Conservation (phyloP, 2,329 filamentous ascomycete genomes). For the Trichoderma sp. region DNA sequence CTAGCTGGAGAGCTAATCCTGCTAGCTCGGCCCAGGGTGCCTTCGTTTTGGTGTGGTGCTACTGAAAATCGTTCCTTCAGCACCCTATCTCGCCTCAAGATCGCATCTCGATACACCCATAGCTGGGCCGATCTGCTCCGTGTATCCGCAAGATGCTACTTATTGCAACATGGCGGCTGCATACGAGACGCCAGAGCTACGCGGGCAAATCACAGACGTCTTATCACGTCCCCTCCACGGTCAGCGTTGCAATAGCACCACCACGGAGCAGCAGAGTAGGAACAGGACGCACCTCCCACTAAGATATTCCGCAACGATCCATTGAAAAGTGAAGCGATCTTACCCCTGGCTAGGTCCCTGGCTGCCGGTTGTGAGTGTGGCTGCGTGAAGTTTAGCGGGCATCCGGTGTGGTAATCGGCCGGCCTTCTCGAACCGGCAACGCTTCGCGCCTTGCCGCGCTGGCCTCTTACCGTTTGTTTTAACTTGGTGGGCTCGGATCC, state of each 20-base stretch:
- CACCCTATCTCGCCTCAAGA: constrained; percentile 18
- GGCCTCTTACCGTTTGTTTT: neutral
- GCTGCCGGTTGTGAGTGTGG: constrained; percentile 17
- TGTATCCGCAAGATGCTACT: neutral
- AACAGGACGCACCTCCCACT: neutral
- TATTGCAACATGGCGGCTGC: neutral
- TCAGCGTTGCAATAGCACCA: neutral
- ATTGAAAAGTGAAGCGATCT: constrained; percentile 11
- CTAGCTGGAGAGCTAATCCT: neutral
- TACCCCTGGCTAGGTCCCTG: constrained; percentile 12
- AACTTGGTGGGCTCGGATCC: constrained; percentile 10
- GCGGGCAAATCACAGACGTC: neutral
- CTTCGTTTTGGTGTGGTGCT: neutral
- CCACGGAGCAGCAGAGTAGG: neutral
- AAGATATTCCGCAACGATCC: constrained; percentile 11
- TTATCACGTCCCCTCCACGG: constrained; percentile 6
- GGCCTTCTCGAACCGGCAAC: constrained; percentile 19
- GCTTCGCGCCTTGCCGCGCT: constrained; percentile 8
- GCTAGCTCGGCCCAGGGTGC: neutral
- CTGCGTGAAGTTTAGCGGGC: constrained; percentile 22
- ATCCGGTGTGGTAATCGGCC: neutral
- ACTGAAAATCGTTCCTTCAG: constrained; percentile 13
- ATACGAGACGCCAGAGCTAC: constrained; percentile 1
- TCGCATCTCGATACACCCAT: constrained; percentile 22
- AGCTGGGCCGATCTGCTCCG: constrained; percentile 15